phyloP scores from a whole-genome alignment of 805 yeast species.

The Cyberlindnera sargentensis region DNA sequence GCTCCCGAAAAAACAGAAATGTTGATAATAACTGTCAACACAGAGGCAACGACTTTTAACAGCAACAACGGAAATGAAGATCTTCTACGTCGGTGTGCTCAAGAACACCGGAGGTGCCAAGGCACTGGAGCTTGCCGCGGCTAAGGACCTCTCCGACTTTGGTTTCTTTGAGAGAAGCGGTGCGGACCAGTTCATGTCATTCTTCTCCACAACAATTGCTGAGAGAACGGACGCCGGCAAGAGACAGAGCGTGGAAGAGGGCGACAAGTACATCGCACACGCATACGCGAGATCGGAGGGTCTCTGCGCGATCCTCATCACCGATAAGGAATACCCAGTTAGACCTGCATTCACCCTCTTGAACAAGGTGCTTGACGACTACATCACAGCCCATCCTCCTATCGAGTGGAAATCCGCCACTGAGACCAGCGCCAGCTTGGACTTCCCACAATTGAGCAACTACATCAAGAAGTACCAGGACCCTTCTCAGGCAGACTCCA shows the following conservation, averaged over 20 bases:
- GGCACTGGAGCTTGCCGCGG: conserved; percentile 71
- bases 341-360: conserved; percentile 92
- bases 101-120: conserved; percentile 51
- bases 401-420: conserved; percentile 54
- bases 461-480: conserved; percentile 87
- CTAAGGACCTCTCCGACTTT: conserved; percentile 78
- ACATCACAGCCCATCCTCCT: conserved; percentile 73
- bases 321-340: conserved; percentile 94
- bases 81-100: conserved; percentile 83
- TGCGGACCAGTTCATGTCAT: conserved; percentile 91
- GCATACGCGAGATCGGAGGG: conserved; percentile 89
- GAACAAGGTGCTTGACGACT: conserved; percentile 88
- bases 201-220: conserved; percentile 85
- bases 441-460: conserved; percentile 53
- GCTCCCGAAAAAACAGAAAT: neutral
- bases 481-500: conserved; percentile 94
- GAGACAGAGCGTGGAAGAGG: conserved; percentile 90
- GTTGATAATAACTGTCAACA: too few relatives aligned
- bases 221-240: conserved; percentile 84
- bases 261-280: conserved; percentile 72
- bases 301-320: conserved; percentile 80
- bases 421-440: conserved; percentile 38
- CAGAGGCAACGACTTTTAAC: neutral
- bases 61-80: conserved; percentile 51
- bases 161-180: conserved; percentile 80